Evolutionary conservation across 495 filamentous ascomycete genomes (phyloP), one percentile per base, ranked within the genome.

Genomic region (Trichoderma reesei): DNA sequence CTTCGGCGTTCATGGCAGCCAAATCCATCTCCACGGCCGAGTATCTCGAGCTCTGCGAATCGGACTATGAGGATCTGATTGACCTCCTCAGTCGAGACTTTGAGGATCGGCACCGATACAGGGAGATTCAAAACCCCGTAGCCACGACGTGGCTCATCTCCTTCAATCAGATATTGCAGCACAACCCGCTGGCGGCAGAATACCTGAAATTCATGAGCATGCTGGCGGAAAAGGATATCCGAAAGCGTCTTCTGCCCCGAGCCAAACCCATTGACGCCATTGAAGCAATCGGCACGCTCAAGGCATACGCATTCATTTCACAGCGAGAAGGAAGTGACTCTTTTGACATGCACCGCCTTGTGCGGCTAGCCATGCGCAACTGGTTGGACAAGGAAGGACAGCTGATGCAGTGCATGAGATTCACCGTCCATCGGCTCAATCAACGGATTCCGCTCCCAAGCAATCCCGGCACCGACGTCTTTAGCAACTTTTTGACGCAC

Each of bases 1-100:
- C 79, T n/a, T 73, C 77, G 8, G 73, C 77, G 8, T 83, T 72
- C 61, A 79, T 85, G 39, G 73, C 70, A 51, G 69, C 72, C 63
- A 79, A 68, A 31, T 31, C 62, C 6, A 70, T 75, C 10, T 56
- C 51, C 16, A 56, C 26, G 14, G 0, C 3, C 1, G 51, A 56
- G 6, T 56, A 56, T 6, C 26, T 56, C 9, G 51, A 56, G 7
- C 51, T 56, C 14, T 31, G 44, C 44, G 20, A 56, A 10, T 56
- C 51, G 16, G 20, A 56, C 0, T 5, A 31, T 36, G 11, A 6
- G 51, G 31, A 56, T 34, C 33, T 34, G 51, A 36, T 48, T 26
- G 16, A 26, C 0, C 20, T 48, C 9, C n/a, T 48, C 2, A 48
- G 44, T 3, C 18, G 16, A 20, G n/a, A 48, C 8, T 48, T 48